Evolutionary conservation across 2,329 filamentous ascomycete species (phyloP).

Genomic region (Neurospora crassa): DNA sequence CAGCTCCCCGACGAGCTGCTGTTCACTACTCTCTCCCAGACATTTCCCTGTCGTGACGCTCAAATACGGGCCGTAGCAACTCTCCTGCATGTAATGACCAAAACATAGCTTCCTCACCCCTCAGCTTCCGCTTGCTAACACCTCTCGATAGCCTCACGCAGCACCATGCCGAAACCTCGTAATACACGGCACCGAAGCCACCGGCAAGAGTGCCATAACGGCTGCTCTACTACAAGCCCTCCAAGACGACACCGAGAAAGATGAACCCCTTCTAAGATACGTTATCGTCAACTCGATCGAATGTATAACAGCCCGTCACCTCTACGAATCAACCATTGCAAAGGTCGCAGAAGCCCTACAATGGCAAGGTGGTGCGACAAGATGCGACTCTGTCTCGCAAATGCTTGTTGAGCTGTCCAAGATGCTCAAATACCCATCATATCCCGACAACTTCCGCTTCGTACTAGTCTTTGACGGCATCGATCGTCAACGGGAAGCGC

Average conservation of each 20-base stretch:
- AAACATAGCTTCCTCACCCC: slow-evolving; percentile 12
- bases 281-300: slow-evolving; percentile 60
- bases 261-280: slow-evolving; percentile 35
- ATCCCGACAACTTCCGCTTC: slow-evolving; percentile 45
- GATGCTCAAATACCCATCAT: slow-evolving; percentile 41
- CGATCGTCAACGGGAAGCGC: slow-evolving; percentile 72
- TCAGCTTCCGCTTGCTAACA: slow-evolving; percentile 9
- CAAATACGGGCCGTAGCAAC: slow-evolving; percentile 51
- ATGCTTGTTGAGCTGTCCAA: slow-evolving; percentile 63
- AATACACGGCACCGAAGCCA: slow-evolving; percentile 75
- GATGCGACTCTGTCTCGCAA: slow-evolving; percentile 74
- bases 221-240: slow-evolving; percentile 48
- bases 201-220: slow-evolving; percentile 71
- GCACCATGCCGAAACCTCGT: slow-evolving; percentile 67
- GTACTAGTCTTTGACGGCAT: slow-evolving; percentile 82
- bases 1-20: slow-evolving; percentile 42
- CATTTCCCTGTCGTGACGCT: slow-evolving; percentile 47
- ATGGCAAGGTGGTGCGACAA: slow-evolving; percentile 40
- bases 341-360: slow-evolving; percentile 45
- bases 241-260: slow-evolving; percentile 27
- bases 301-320: slow-evolving; percentile 68
- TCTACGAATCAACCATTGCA: slow-evolving; percentile 62
- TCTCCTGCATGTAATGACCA: slow-evolving; percentile 37
- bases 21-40: slow-evolving; percentile 33
- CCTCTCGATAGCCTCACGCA: slow-evolving; percentile 43